These are phyloP conservation scores for Scenedesmus sp. DNA, from an alignment of 163 green algal genomes.

Conservation along the genomic window DNA sequence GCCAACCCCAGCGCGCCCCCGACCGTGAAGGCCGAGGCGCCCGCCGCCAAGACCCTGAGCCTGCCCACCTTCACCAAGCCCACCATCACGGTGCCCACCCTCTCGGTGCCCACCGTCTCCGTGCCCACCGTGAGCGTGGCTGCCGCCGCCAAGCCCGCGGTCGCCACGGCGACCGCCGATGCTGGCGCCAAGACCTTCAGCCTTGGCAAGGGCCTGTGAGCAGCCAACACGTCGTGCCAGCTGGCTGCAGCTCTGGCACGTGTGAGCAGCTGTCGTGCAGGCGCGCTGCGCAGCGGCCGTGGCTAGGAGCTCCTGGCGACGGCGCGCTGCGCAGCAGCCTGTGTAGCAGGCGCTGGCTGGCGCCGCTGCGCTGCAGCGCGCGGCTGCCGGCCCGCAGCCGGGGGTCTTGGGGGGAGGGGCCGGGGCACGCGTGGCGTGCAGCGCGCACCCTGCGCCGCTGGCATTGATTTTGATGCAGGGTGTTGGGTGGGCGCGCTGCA, in stretches of 20 bases:
- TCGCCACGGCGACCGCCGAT: not conserved
- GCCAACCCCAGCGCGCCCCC: not conserved
- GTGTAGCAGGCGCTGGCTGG: too few species aligned
- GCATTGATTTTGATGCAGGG: too few species aligned
- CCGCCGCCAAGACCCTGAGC: not conserved
- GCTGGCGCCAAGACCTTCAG: not conserved
- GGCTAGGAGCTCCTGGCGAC: too few species aligned
- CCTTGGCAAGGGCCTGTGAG: conserved; percentile 18
- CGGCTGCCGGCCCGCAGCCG: too few species aligned
- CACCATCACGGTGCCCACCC: conserved; percentile 3
- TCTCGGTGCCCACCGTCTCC: not conserved
- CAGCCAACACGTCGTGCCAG: conserved; percentile 2
- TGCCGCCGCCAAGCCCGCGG: not conserved
- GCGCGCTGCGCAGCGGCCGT: too few species aligned
- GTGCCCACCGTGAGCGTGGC: not conserved
- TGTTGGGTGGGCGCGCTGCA: too few species aligned
- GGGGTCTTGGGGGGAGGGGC: too few species aligned
- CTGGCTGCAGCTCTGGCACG: conserved; percentile 8
- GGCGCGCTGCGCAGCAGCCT: too few species aligned
- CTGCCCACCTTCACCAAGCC: conserved; percentile 19
- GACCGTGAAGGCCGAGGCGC: not conserved
- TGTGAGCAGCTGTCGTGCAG: too few species aligned
- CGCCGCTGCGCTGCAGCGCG: too few species aligned
- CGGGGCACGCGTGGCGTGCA: too few species aligned
- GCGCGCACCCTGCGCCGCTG: too few species aligned